Base-by-base conservation (phyloP, 1,284 basidiomycete genomes). In the Cystobasidium sp. region DNA sequence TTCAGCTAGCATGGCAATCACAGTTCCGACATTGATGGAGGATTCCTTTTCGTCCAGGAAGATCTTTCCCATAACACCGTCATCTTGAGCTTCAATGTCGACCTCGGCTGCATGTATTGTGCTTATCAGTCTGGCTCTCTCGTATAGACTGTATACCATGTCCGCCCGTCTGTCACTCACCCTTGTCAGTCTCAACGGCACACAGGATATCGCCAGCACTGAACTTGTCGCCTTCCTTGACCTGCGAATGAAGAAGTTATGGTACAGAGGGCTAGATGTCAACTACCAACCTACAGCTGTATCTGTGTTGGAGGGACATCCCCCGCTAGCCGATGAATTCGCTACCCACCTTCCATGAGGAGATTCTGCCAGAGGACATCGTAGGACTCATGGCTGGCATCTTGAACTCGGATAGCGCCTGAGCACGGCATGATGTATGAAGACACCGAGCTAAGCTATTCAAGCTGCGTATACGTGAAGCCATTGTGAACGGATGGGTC, bases 1-100 rank as follows among this genome's bases (percentile, higher is more conserved):
- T 66, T 84, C 83, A n/a, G 83, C 83, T 39, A 84, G 77, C 59
- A 84, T 74, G 0, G 83, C 83, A 58, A 84, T 84, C 7, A 80
- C 76, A 55, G 79, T 76, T 24, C 82, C 82, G 31, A 84, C 83
- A 0, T 78, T 75, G 16, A 84, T 80, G 49, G 80, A 58, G 9
- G 68, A 72, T 65, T 64, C 68, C 49, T 75, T 70, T 46, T 67
- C 64, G 52, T 73, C 62, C 39, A 67, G 77, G 24, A 81, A 51
- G 65, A 84, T 83, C 77, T 83, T 83, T 75, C 81, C 83, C 75
- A 84, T 79, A 16, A 84, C 76, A 43, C 83, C 83, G 73, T 84
- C 83, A 41, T 84, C 83, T 77, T 83, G 82, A 24, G 83, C 83
- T 78, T 84, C 83, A 46, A 84, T 82, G 65, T 84, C 83, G 77